These are phyloP conservation scores for Eutrema heterophyllum DNA, from an alignment of 345 rosid species.

Conservation along the genomic window DNA sequence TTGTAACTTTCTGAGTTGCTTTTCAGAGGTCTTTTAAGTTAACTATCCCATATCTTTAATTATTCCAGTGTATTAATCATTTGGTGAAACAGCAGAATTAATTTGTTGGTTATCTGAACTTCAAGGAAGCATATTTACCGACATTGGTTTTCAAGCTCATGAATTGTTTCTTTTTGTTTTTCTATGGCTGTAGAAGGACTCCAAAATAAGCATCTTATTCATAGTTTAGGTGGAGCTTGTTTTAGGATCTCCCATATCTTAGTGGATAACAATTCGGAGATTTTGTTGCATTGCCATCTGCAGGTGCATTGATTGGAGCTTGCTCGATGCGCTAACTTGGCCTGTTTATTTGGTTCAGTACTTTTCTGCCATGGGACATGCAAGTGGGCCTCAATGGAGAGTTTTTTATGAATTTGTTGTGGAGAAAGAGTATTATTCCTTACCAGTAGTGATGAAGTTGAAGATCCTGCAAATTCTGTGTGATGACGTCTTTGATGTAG, in stretches of 20 bases:
- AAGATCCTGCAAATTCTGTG: slow-evolving; percentile 82
- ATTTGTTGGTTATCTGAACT: slow-evolving; percentile 5
- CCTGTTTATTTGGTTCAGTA: slow-evolving; percentile 76
- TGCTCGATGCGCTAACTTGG: slow-evolving; percentile 94
- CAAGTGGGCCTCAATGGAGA: slow-evolving; percentile 58
- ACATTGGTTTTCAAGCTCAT: background rate
- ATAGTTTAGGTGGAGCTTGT: background rate
- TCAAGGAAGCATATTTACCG: background rate
- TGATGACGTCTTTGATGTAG: slow-evolving; percentile 74
- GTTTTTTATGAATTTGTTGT: slow-evolving; percentile 50
- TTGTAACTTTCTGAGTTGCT: slow-evolving; percentile 4
- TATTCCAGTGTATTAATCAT: background rate
- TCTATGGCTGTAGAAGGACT: background rate
- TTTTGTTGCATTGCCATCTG: slow-evolving; percentile 34
- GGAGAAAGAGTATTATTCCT: slow-evolving; percentile 63
- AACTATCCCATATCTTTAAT: background rate
- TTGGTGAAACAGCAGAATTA: background rate
- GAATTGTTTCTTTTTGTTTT: background rate
- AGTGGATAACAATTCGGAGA: slow-evolving; percentile 9
- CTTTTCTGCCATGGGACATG: slow-evolving; percentile 69
- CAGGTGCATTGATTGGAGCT: slow-evolving; percentile 91
- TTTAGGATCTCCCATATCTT: slow-evolving; percentile 17
- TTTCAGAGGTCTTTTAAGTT: background rate
- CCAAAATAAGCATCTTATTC: background rate
- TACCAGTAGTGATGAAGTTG: slow-evolving; percentile 62